Evolutionary conservation across 192 early-diverging fungal genomes (phyloP), one percentile per base, ranked within the genome.

Genomic region (Backusella mclennaniae): DNA sequence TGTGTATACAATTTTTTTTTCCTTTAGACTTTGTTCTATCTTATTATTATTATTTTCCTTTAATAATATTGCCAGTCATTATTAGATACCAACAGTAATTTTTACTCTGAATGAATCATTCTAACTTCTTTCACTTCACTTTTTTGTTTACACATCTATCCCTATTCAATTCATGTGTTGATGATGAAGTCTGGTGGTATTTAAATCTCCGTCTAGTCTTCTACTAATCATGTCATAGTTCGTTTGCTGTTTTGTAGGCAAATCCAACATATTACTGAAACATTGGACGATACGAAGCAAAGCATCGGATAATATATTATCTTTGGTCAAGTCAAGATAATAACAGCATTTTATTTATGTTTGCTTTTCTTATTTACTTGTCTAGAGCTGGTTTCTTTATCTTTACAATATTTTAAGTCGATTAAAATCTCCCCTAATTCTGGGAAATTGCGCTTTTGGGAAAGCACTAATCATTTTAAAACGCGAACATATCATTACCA

Each of bases 131-230:
- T 14, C 12, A 26, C 15, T 17, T 9, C 9, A 11, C n/a, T 69
- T 41, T 69, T 38, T 69, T 21, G 17, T 69, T 9, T 21, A 29
- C 1, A 4, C 29, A 63, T 63, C 26, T 63, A 2, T 63, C 23
- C 12, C 12, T 63, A 14, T 14, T 11, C 56, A 26, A 63, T 14
- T 29, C 56, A 2, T 63, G 12, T 63, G 8, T 63, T 14, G 12
- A 11, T 29, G n/a, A 5, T 29, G 3, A 63, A 29, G 26, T 2
- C 23, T 63, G 21, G 56, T 63, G 9, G 21, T 4, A 63, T 63
- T 59, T 63, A 9, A 63, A 63, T 63, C 56, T 63, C 56, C 56
- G 56, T 26, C n/a, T 29, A 63, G 56, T 63, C 56, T 49, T 49
- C 9, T 63, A 63, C 11, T 14, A 21, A 29, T 29, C 53, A 59